Evolutionary conservation across 148 eudicot genomes (phyloP).

Genomic region (Chenopodium formosanum): DNA sequence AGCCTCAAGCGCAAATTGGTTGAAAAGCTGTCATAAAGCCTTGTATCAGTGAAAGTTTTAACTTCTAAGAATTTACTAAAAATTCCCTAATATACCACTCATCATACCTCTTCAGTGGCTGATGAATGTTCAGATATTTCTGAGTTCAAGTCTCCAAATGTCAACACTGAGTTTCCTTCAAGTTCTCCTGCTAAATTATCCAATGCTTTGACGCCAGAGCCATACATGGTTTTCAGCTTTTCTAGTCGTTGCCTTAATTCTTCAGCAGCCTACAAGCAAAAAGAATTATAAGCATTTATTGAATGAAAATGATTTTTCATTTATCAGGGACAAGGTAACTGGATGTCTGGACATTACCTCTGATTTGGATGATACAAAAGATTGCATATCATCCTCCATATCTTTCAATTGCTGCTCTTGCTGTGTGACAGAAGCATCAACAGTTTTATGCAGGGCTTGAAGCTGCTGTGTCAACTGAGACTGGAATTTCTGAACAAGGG

Average conservation of each 20-base stretch:
- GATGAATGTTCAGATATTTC: conserved; percentile 88
- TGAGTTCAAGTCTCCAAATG: conserved; percentile 59
- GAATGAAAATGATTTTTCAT: not conserved
- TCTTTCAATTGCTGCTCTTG: conserved; percentile 86
- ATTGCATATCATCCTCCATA: conserved; percentile 98
- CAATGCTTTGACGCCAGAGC: conserved; percentile 78
- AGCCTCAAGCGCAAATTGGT: conserved; percentile 78
- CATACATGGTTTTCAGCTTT: conserved; percentile 74
- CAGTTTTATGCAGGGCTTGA: conserved; percentile 77
- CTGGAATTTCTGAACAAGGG: conserved; percentile 76
- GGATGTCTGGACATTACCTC: conserved; percentile 44
- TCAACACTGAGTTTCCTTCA: conserved; percentile 71
- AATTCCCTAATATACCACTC: not conserved
- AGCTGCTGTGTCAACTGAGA: conserved; percentile 81
- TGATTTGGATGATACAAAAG: conserved; percentile 89
- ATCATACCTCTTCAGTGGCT: conserved; percentile 61
- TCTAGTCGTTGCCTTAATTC: conserved; percentile 61
- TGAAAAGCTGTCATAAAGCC: conserved; percentile 61
- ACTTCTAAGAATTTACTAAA: not conserved
- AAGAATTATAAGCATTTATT: conserved; percentile 15
- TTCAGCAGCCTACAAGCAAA: conserved; percentile 71
- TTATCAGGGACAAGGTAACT: not conserved
- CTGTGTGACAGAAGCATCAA: conserved; percentile 79
- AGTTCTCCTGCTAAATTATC: conserved; percentile 84
- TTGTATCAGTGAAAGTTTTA: conserved; percentile 19